A percentile compares a stretch with the other conserved stretches of the same genome.
Conservation (phyloP, 129 eudicot genomes). For the Logfia minima region DNA sequence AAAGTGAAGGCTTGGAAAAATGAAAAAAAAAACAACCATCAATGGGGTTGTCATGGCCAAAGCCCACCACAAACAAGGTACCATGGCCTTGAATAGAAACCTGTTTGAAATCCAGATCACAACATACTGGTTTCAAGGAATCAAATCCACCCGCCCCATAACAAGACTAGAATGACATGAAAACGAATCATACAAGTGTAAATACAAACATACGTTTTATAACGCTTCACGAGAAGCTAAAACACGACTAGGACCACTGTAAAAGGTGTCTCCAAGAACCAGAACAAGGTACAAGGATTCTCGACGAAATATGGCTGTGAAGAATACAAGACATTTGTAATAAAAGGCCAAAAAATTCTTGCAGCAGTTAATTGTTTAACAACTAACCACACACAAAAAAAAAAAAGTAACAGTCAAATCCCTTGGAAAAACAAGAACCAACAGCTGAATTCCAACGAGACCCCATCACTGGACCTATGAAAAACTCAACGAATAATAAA, state of each 20-base stretch:
- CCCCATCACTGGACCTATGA: conserved; percentile 46
- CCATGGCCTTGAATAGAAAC: conserved; percentile 30
- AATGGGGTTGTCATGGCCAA: conserved; percentile 56
- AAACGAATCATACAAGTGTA: conserved; percentile 20
- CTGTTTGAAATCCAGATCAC: conserved; percentile 26
- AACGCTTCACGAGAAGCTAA: conserved; percentile 35
- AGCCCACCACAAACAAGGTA: conserved; percentile 54
- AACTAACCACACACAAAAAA: conserved; percentile 52
- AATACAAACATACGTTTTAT: conserved; percentile 10
- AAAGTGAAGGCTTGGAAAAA: conserved; percentile 55
- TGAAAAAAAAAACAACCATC: conserved; percentile 47
- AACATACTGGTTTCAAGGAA: conserved; percentile 23
- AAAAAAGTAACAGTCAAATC: conserved; percentile 43
- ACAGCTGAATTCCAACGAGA: conserved; percentile 37
- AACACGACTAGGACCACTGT: conserved; percentile 30
- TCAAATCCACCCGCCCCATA: conserved; percentile 26
- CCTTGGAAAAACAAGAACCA: conserved; percentile 48
- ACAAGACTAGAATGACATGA: conserved; percentile 17
- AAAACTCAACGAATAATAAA: conserved; percentile 30
- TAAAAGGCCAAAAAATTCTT: conserved; percentile 44
- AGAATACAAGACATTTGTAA: conserved; percentile 32
- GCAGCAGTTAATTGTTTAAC: conserved; percentile 46
- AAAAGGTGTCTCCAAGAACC: conserved; percentile 36
- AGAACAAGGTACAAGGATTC: conserved; percentile 38
- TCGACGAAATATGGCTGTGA: conserved; percentile 42